Evolutionary conservation across 495 filamentous ascomycete genomes (phyloP).

Genomic region (Mytilinidion resinicola): DNA sequence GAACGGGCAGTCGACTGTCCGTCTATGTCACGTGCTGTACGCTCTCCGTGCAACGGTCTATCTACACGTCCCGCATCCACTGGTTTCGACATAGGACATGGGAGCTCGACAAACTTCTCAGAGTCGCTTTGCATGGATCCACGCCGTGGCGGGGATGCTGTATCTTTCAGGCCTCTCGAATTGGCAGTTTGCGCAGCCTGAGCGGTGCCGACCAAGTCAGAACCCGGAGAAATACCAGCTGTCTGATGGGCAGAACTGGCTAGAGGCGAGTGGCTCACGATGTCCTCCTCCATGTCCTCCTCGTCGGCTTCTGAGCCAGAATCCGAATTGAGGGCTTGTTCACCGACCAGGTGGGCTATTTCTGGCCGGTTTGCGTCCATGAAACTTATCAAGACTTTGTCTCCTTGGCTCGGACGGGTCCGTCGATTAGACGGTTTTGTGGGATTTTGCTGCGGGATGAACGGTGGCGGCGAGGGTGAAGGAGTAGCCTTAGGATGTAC

Average conservation of each 20-base stretch:
- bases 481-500: slow-evolving; percentile 26
- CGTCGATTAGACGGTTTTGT: slow-evolving; percentile 16
- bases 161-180: neutral
- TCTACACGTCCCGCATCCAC: slow-evolving; percentile 8
- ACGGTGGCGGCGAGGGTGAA: slow-evolving; percentile 29
- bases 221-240: neutral
- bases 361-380: slow-evolving; percentile 32
- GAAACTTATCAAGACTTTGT: slow-evolving; percentile 28
- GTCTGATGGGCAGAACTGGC: neutral
- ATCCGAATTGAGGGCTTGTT: slow-evolving; percentile 26
- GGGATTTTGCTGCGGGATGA: slow-evolving; percentile 9
- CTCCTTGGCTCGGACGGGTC: slow-evolving; percentile 30
- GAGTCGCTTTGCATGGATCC: slow-evolving; percentile 11
- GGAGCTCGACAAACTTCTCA: no score
- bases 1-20: no score
- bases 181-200: slow-evolving; percentile 9
- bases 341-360: slow-evolving; percentile 26
- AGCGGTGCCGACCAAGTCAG: slow-evolving; percentile 15
- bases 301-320: slow-evolving; percentile 27
- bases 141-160: slow-evolving; percentile 9
- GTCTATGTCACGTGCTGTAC: no score
- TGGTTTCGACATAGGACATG: no score
- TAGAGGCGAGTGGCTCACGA: slow-evolving; percentile 4
- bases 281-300: slow-evolving; percentile 24
- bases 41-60: no score